phyloP scores from a whole-genome alignment of 768 basidiomycete species.

The Obba rivulosa region DNA sequence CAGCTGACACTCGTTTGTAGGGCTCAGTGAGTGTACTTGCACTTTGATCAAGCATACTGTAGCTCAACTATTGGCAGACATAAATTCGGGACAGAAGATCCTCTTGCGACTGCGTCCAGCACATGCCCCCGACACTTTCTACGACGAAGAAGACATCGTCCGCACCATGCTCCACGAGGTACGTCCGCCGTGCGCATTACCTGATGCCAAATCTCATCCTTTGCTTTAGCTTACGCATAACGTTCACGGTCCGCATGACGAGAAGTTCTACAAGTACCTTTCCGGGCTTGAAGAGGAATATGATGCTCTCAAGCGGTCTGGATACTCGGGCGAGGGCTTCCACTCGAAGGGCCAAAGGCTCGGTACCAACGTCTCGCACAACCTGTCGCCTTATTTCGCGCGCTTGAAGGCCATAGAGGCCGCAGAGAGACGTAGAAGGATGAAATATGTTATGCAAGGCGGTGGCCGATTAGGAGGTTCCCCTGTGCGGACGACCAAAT shows the following conservation, averaged over 20 bases:
- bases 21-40: slow-evolving; percentile 31
- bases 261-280: slow-evolving; percentile 72
- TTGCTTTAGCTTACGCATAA: slow-evolving; percentile 73
- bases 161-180: slow-evolving; percentile 91
- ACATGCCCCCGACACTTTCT: slow-evolving; percentile 62
- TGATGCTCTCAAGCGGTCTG: slow-evolving; percentile 68
- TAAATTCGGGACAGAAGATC: slow-evolving; percentile 80
- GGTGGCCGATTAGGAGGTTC: slow-evolving; percentile 58
- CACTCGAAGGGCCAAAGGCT: slow-evolving; percentile 66
- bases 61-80: slow-evolving; percentile 38
- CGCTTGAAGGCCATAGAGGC: slow-evolving; percentile 67
- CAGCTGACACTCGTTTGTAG: slow-evolving; percentile 14
- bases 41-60: slow-evolving; percentile 4
- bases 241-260: slow-evolving; percentile 86
- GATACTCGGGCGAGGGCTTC: slow-evolving; percentile 92
- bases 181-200: slow-evolving; percentile 6
- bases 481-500: slow-evolving; percentile 23
- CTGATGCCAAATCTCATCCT: not conserved
- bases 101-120: slow-evolving; percentile 75
- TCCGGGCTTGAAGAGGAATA: slow-evolving; percentile 79
- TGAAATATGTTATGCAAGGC: slow-evolving; percentile 39
- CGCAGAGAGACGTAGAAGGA: slow-evolving; percentile 65
- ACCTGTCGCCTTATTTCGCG: slow-evolving; percentile 61
- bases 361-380: slow-evolving; percentile 62
- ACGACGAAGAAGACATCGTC: slow-evolving; percentile 69